These are phyloP conservation scores for Cryphonectria nitschkei DNA, from an alignment of 2,329 filamentous ascomycete genomes.

Conservation along the genomic window DNA sequence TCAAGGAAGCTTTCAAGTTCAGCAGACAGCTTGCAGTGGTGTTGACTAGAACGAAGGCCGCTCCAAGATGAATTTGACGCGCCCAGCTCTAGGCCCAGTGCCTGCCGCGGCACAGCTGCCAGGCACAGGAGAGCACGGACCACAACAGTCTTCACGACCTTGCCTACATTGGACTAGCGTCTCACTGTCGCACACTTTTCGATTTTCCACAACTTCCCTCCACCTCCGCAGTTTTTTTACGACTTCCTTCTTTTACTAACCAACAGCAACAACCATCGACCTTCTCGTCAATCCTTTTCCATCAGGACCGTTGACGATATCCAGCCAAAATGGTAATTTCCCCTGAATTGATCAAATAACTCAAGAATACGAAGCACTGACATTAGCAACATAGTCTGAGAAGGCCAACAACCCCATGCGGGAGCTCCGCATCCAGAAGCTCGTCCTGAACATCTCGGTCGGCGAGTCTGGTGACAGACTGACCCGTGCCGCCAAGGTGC, in stretches of 20 bases:
- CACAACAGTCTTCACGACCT: constrained; percentile 30
- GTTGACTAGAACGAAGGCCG: background rate
- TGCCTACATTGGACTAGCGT: constrained; percentile 30
- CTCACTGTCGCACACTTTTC: constrained; percentile 29
- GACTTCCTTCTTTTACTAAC: constrained; percentile 14
- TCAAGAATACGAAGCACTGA: constrained; percentile 34
- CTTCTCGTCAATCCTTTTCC: constrained; percentile 26
- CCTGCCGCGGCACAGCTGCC: constrained; percentile 12
- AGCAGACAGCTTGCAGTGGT: constrained; percentile 39
- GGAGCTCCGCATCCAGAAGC: constrained; percentile 99
- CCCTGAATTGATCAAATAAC: background rate
- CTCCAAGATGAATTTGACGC: constrained; percentile 31
- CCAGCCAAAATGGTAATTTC: constrained; percentile 44
- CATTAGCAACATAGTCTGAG: constrained; percentile 61
- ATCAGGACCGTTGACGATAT: constrained; percentile 29
- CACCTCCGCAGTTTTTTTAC: constrained; percentile 13
- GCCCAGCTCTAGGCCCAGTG: constrained; percentile 20
- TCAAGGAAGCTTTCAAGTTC: constrained; percentile 48
- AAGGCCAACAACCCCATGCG: constrained; percentile 98
- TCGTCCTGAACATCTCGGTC: constrained; percentile 99
- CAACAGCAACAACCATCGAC: constrained; percentile 24
- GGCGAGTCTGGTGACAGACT: constrained; percentile 99
- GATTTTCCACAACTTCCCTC: constrained; percentile 17
- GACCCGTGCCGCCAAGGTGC: constrained; percentile 99
- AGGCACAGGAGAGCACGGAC: constrained; percentile 29